Evolutionary conservation across 139 green algal species (phyloP).

Genomic region (Yamagishiella unicocca): DNA sequence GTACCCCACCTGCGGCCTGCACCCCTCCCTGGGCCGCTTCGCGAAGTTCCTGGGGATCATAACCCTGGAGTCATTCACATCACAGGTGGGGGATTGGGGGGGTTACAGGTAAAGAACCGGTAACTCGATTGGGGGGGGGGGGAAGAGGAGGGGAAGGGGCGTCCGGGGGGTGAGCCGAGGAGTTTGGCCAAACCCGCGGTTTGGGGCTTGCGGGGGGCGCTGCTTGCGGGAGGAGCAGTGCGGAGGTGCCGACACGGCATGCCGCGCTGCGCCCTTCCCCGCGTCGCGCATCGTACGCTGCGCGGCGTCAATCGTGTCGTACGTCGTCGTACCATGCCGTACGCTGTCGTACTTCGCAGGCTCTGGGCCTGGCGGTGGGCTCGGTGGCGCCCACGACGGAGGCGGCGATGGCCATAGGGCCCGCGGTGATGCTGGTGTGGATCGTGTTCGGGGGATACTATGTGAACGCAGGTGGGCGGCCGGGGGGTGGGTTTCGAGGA

Average conservation of each 20-base stretch:
- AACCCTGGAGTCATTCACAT: slow-evolving; percentile 85
- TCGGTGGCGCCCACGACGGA: slow-evolving; percentile 82
- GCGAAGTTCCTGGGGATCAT: slow-evolving; percentile 86
- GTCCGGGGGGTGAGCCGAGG: neutral
- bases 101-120: too few species aligned
- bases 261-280: too few species aligned
- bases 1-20: slow-evolving; percentile 88
- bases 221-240: too few species aligned
- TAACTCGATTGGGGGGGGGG: neutral
- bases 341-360: too few species aligned
- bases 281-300: too few species aligned
- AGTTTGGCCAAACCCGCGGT: neutral
- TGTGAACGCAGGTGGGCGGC: slow-evolving; percentile 72
- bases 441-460: slow-evolving; percentile 97
- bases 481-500: too few species aligned
- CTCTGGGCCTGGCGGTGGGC: slow-evolving; percentile 89
- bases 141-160: neutral
- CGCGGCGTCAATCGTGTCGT: neutral
- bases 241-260: too few species aligned
- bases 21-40: slow-evolving; percentile 72
- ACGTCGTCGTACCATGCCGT: too few species aligned
- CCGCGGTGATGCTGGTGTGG: slow-evolving; percentile 93
- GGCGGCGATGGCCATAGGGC: slow-evolving; percentile 92
- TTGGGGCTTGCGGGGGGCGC: too few species aligned
- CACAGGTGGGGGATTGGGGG: slow-evolving; percentile 21